Evolutionary conservation across 2,329 filamentous ascomycete genomes (phyloP).

Genomic region (Claviceps arundinis): DNA sequence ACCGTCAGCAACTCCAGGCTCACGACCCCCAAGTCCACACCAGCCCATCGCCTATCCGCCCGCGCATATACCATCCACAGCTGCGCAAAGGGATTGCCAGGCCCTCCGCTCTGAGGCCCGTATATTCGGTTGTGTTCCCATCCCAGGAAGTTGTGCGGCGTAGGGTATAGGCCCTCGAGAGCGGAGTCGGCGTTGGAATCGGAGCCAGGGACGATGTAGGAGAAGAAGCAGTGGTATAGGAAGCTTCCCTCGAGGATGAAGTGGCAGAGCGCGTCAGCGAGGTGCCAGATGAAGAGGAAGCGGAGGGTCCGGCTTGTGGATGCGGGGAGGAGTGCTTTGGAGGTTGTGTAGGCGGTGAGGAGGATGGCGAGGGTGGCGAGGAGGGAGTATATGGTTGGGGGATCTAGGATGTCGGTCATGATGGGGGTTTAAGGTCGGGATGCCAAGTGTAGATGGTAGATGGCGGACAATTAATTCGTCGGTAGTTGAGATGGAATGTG

Average conservation of each 20-base stretch:
- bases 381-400: conserved; percentile 46
- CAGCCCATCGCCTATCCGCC: conserved; percentile 51
- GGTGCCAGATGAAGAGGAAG: conserved; percentile 85
- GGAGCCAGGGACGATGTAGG: conserved; percentile 30
- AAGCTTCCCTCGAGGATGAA: conserved; percentile 83
- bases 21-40: conserved; percentile 49
- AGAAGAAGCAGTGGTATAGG: conserved; percentile 87
- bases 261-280: conserved; percentile 86
- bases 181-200: too few relatives aligned
- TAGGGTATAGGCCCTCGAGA: too few relatives aligned
- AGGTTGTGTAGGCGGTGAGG: conserved; percentile 34
- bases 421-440: too few relatives aligned
- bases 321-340: conserved; percentile 32
- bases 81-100: conserved; percentile 28
- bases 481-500: too few relatives aligned
- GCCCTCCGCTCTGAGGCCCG: conserved; percentile 39
- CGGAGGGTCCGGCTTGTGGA: conserved; percentile 45
- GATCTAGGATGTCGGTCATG: conserved; percentile 40
- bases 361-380: conserved; percentile 39
- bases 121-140: conserved; percentile 33
- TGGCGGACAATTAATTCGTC: too few relatives aligned
- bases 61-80: conserved; percentile 58
- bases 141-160: conserved; percentile 33
- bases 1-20: conserved; percentile 55
- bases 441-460: too few relatives aligned